Percentiles rank a stretch among this genome's conserved stretches.
Conservation (phyloP, 2,329 filamentous ascomycete species). For the Neurospora sp. region DNA sequence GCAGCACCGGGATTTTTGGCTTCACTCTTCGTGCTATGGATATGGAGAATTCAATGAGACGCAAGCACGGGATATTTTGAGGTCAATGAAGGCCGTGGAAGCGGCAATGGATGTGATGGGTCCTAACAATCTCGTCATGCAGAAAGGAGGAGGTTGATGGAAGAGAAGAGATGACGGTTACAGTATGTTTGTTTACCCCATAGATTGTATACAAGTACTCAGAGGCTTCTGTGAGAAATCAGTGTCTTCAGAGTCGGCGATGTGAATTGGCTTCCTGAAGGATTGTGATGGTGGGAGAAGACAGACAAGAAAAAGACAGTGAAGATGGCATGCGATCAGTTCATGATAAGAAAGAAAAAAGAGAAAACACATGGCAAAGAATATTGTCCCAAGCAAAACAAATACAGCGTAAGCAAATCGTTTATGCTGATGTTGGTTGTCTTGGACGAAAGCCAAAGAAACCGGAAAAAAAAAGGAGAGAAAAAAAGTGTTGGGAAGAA, state of each 20-base stretch:
- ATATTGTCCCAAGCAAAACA: neutral
- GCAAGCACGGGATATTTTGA: neutral
- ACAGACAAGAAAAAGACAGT: neutral
- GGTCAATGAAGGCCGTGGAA: neutral
- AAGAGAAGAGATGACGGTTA: neutral
- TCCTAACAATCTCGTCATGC: neutral
- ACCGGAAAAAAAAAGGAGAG: neutral
- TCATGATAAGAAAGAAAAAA: neutral
- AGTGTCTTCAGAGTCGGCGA: neutral
- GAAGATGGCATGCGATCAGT: neutral
- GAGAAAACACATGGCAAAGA: neutral
- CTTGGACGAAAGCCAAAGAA: neutral
- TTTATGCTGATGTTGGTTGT: neutral
- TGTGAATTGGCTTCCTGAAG: neutral
- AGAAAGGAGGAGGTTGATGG: neutral
- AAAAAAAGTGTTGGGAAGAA: neutral
- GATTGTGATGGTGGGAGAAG: neutral
- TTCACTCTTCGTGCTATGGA: neutral
- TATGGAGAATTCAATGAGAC: no score
- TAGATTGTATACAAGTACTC: neutral
- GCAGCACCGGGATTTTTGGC: neutral
- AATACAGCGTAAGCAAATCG: neutral
- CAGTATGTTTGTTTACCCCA: neutral
- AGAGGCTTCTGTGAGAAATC: neutral
- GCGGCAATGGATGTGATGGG: neutral